Evolutionary conservation across 2,329 filamentous ascomycete species (phyloP), one percentile per base, ranked within the genome.

Genomic region (Fusarium devonianum): DNA sequence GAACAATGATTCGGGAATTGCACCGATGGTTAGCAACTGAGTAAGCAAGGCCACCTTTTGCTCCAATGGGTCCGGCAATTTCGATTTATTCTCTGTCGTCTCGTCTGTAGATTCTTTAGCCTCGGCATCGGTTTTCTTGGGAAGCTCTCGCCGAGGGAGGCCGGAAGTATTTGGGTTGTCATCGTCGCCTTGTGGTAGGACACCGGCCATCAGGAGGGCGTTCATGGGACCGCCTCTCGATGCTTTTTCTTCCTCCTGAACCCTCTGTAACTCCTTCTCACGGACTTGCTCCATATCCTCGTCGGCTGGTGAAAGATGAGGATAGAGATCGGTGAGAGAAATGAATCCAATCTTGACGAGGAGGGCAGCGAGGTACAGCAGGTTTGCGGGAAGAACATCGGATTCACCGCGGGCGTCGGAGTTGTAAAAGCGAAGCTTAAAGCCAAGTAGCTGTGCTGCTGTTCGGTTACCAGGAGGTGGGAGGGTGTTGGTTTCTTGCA

Each of bases 271-370:
- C 53, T 89, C 85, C 59, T 86, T 84, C 29, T 84, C 80, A 56
- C 84, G 86, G 40, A 96, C 77, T 6, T 76, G 78, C 28, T 88
- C 82, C 93, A 99, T 97, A 4, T 85, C 79, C 22, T 90, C 86
- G 59, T 97, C 94, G 1, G 82, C 75, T 7, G 94, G 91, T 77
- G 92, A 95, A 1, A 99, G 81, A 69, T 99, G 94, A 12, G 92
- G 87, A 69, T 96, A 97, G 2, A 99, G 77, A 67, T 99, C 94
- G 41, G 85, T 82, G 6, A 99, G 77, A 2, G 94, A 97, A 51
- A 99, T 90, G 70, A 99, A 99, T 2, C 94, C 95, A 59, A 97
- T 90, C 73, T 99, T 99, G 73, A 99, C 92, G 21, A 99, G 82
- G 23, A 97, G 81, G 1, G 94, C 92, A 0, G 92, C 88, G 13